These are phyloP conservation scores for Ceratobasidium sp. DNA, from an alignment of 1,284 basidiomycete genomes.

Conservation along the genomic window DNA sequence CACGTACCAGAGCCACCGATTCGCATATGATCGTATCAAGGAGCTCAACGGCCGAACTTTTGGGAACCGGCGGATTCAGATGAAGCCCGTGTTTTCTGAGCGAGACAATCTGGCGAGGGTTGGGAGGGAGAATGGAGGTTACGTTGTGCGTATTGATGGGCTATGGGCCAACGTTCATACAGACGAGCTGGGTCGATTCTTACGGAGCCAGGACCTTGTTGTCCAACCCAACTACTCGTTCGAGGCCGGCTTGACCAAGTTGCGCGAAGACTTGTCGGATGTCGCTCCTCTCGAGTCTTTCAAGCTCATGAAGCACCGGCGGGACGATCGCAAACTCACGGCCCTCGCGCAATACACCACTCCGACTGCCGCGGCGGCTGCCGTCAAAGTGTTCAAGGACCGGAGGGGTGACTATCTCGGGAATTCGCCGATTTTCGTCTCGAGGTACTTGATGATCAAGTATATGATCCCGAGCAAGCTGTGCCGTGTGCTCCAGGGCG, in stretches of 20 bases:
- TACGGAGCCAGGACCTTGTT: slow-evolving; percentile 8
- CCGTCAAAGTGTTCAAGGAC: slow-evolving; percentile 26
- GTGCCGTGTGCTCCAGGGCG: slow-evolving; percentile 14
- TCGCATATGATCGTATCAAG: slow-evolving; percentile 9
- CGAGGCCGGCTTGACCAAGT: slow-evolving; percentile 2
- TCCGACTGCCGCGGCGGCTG: slow-evolving; percentile 13
- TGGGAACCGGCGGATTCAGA: slow-evolving; percentile 8
- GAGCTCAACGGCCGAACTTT: slow-evolving; percentile 19
- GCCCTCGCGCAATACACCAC: slow-evolving; percentile 35
- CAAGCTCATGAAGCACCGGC: not conserved
- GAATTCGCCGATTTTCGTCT: slow-evolving; percentile 18
- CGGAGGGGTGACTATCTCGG: slow-evolving; percentile 6
- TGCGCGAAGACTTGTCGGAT: slow-evolving; percentile 21
- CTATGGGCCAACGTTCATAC: not conserved
- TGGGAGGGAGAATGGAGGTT: slow-evolving; percentile 21
- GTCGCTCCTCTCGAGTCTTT: slow-evolving; percentile 36
- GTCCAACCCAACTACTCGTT: slow-evolving; percentile 33
- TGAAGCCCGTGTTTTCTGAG: slow-evolving; percentile 17
- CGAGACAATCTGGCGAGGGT: slow-evolving; percentile 6
- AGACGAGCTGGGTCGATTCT: not conserved
- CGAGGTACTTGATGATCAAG: slow-evolving; percentile 7
- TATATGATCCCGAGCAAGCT: slow-evolving; percentile 22
- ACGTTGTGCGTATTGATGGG: slow-evolving; percentile 16
- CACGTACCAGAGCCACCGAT: not conserved
- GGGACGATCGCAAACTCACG: slow-evolving; percentile 17